These are phyloP conservation scores for Borealophlyctis nickersoniae DNA, from an alignment of 192 early-diverging fungal species.

Conservation along the genomic window DNA sequence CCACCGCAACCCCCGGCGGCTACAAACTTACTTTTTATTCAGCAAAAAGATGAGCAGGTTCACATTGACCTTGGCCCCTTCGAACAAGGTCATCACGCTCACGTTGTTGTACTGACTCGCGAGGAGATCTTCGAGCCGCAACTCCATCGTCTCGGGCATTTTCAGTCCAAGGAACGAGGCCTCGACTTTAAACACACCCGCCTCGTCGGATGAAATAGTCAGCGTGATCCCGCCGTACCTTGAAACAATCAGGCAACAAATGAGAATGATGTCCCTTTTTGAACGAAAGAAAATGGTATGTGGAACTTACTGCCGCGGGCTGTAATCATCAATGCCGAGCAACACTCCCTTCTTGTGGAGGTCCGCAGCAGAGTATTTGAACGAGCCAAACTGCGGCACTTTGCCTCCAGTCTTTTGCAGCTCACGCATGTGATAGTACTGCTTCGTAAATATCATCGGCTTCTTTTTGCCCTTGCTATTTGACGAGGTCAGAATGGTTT, in stretches of 20 bases:
- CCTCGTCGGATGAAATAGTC: slow-evolving; percentile 87
- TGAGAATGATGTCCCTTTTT: neutral
- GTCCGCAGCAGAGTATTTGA: slow-evolving; percentile 94
- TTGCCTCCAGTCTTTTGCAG: slow-evolving; percentile 78
- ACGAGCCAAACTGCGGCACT: slow-evolving; percentile 95
- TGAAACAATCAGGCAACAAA: neutral
- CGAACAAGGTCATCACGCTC: slow-evolving; percentile 86
- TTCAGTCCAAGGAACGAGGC: slow-evolving; percentile 70
- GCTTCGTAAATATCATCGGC: slow-evolving; percentile 83
- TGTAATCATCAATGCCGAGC: slow-evolving; percentile 76
- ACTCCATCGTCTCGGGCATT: slow-evolving; percentile 64
- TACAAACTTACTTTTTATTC: slow-evolving; percentile 84
- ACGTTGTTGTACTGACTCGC: slow-evolving; percentile 93
- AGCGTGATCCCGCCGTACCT: slow-evolving; percentile 82
- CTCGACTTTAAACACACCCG: slow-evolving; percentile 87
- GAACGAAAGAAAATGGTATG: neutral
- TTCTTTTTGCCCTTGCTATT: slow-evolving; percentile 57
- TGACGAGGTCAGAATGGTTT: neutral
- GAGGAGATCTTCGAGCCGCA: slow-evolving; percentile 88
- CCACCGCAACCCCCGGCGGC: neutral
- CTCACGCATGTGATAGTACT: slow-evolving; percentile 91
- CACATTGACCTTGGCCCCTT: slow-evolving; percentile 92
- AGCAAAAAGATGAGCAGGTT: slow-evolving; percentile 93
- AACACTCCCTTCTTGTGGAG: slow-evolving; percentile 92
- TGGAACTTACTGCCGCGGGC: slow-evolving; percentile 62